Base-by-base conservation (phyloP, 805 yeast species). In the Saturnispora dispora region DNA sequence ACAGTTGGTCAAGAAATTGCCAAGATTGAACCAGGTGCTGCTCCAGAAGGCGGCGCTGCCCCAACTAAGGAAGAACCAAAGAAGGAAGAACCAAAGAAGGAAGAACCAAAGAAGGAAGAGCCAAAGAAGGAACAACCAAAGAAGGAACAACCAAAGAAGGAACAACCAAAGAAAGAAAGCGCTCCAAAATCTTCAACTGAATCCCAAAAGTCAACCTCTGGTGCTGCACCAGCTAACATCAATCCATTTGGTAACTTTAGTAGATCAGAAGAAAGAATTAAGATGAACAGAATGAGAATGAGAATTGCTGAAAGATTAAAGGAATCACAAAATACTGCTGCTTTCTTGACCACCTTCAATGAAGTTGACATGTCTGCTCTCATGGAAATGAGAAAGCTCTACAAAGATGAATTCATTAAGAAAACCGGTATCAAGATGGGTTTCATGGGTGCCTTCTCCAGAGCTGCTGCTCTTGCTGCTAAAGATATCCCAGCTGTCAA, bases 311-410 rank as follows among this genome's bases (percentile, higher is more conserved):
- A 91, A 77, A 88, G 99, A 75, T 85, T 91, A 68, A 91, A 91
- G 88, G 98, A 93, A 77, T 87, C 98, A 35, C 99, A 91, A 75
- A 93, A 93, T 78, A 90, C 98, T 52, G 95, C 98, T 59, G 99
- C 99, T 37, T 88, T 98, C 45, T 81, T 91, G 67, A 91, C 99
- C 52, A 91, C 99, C 47, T 91, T 91, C 81, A 91, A 91, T 74
- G 99, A 91, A 76, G 95, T 88, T 57, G 99, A 91, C 73, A 93
- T 91, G 98, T 76, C 93, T 49, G 81, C 85, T 56, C 72, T 93
- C 62, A 76, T 93, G 76, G 93, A 88, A 64, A 83, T 93, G 89
- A 84, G 99, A 76, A 91, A 91, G 72, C 75, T 86, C 59, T 93
- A 93, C 79, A 93, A 93, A 76, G 99, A 93, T 64, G 99, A 93